phyloP scores from a whole-genome alignment of 495 filamentous ascomycete species.

The Daldinia bambusicola region DNA sequence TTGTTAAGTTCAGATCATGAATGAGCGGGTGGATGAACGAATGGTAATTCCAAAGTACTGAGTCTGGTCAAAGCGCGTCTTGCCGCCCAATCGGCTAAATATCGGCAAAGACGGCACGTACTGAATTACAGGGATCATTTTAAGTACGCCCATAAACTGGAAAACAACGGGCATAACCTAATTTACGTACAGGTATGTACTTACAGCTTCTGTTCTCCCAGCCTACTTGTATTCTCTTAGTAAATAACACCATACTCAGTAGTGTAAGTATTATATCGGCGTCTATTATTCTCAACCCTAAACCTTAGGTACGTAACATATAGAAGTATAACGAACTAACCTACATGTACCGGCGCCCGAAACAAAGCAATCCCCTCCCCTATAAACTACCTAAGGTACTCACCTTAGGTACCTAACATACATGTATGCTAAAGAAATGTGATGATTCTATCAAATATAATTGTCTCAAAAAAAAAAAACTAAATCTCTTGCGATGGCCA shows the following conservation, averaged over 20 bases:
- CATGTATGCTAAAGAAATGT: constrained; percentile 21
- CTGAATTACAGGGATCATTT: not conserved
- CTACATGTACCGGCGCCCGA: constrained; percentile 9
- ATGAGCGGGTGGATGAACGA: constrained; percentile 7
- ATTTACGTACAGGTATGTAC: not conserved
- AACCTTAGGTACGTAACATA: not conserved
- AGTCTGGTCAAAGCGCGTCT: constrained; percentile 19
- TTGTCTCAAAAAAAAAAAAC: constrained; percentile 4
- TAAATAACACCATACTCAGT: not conserved
- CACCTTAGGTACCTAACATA: constrained; percentile 1
- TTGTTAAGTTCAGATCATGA: constrained; percentile 12
- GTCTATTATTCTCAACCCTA: constrained; percentile 12
- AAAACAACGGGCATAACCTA: not conserved
- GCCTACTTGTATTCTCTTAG: no score
- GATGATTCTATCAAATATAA: constrained; percentile 21
- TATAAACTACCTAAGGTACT: no score
- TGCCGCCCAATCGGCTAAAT: constrained; percentile 27
- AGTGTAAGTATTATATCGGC: not conserved
- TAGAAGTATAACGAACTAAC: constrained; percentile 6
- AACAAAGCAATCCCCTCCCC: constrained; percentile 6
- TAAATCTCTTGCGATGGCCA: constrained; percentile 3
- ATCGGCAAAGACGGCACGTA: constrained; percentile 8
- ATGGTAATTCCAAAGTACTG: not conserved
- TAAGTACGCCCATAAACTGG: no score
- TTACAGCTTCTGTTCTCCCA: not conserved